Percentiles rank a stretch among this genome's conserved stretches.
phyloP scores from a whole-genome alignment of 257 asterid species.

The Cordia subcordata region DNA sequence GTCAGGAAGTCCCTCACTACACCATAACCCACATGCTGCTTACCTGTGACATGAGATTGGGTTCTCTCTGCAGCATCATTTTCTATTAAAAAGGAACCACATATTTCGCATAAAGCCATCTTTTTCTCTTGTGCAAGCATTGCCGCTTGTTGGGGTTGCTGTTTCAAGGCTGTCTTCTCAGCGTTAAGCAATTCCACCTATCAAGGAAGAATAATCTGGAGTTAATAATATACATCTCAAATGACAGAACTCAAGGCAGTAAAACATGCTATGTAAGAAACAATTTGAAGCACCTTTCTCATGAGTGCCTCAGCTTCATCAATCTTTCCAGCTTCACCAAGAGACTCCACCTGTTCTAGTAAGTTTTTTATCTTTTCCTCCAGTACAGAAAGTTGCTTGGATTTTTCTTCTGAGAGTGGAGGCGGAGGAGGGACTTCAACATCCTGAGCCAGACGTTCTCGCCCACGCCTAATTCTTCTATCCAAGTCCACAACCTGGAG shows the following conservation, averaged over 20 bases:
- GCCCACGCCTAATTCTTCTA: slow-evolving; percentile 94
- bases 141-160: slow-evolving; percentile 62
- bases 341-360: slow-evolving; percentile 97
- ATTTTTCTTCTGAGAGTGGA: slow-evolving; percentile 87
- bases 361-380: slow-evolving; percentile 95
- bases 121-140: slow-evolving; percentile 91
- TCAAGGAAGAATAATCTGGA: neutral
- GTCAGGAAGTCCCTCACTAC: slow-evolving; percentile 82
- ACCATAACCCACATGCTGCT: slow-evolving; percentile 94
- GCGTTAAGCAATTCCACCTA: slow-evolving; percentile 86
- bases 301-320: slow-evolving; percentile 98
- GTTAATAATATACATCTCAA: neutral
- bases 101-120: slow-evolving; percentile 93
- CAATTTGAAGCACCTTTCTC: slow-evolving; percentile 65
- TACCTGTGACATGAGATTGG: slow-evolving; percentile 95
- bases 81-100: slow-evolving; percentile 96
- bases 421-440: slow-evolving; percentile 85
- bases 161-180: slow-evolving; percentile 75
- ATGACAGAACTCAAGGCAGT: neutral
- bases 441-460: slow-evolving; percentile 93
- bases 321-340: slow-evolving; percentile 96
- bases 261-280: neutral
- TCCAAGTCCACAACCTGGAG: slow-evolving; percentile 85
- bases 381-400: slow-evolving; percentile 75
- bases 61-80: slow-evolving; percentile 98